A percentile compares a stretch with the other conserved stretches of the same genome.
Evolutionary conservation across 345 rosid genomes (phyloP).

Genomic region (Acer negundo): DNA sequence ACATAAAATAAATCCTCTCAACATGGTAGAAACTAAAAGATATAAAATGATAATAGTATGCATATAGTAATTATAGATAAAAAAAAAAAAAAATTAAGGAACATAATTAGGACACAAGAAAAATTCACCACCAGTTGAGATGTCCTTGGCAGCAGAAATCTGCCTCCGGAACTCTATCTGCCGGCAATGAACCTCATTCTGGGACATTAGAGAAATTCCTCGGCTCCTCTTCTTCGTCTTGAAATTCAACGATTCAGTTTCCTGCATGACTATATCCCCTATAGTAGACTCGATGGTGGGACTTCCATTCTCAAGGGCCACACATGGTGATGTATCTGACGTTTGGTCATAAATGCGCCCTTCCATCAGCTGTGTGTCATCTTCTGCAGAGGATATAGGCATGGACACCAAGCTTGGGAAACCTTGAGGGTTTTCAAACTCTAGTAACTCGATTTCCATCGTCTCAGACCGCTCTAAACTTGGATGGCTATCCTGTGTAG

Average conservation of each 20-base stretch:
- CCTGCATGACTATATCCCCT: constrained; percentile 8
- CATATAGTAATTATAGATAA: neutral
- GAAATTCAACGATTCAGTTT: neutral
- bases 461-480: neutral
- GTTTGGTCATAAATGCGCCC: neutral
- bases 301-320: neutral
- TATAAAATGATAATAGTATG: neutral
- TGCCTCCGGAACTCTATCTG: neutral
- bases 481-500: neutral
- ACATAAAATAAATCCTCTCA: neutral
- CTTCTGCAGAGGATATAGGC: neutral
- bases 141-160: neutral
- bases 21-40: neutral
- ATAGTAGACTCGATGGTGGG: too few relatives aligned
- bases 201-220: neutral
- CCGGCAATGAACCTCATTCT: neutral
- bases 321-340: neutral
- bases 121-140: constrained; percentile 12
- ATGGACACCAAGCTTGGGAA: neutral
- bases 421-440: neutral
- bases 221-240: neutral
- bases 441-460: neutral
- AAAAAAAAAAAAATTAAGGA: neutral
- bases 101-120: neutral
- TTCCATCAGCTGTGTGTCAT: neutral